phyloP scores from a whole-genome alignment of 306 rosid genomes.

The Dryas alaskensis region DNA sequence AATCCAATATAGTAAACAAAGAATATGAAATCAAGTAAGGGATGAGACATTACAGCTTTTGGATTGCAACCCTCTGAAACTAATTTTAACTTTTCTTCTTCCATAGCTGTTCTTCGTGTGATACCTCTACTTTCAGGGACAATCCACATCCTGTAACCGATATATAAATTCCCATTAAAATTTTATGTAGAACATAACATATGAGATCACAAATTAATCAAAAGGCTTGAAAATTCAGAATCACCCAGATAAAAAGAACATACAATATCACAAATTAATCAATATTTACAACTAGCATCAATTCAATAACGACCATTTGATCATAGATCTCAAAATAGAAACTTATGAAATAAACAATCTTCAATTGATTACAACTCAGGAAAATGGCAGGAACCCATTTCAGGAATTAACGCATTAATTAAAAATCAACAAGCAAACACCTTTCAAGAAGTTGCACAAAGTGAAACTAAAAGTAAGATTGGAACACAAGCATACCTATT shows the following conservation, averaged over 20 bases:
- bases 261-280: conserved; percentile 10
- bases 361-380: conserved; percentile 10
- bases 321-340: conserved; percentile 18
- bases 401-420: not conserved
- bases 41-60: conserved; percentile 52
- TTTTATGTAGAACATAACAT: not conserved
- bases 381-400: not conserved
- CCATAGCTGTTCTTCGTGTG: conserved; percentile 52
- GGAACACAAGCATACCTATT: conserved; percentile 48
- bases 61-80: conserved; percentile 81
- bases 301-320: not conserved
- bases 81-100: conserved; percentile 54
- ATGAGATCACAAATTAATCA: not conserved
- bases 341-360: not conserved
- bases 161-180: conserved; percentile 23
- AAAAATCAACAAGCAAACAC: not conserved
- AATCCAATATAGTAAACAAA: conserved; percentile 1
- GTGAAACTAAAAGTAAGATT: not conserved
- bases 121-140: conserved; percentile 66
- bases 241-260: not conserved
- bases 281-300: not conserved
- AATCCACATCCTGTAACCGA: conserved; percentile 71
- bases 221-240: conserved; percentile 7
- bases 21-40: not conserved
- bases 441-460: not conserved